These are phyloP conservation scores for Lachancea sp. DNA, from an alignment of 805 yeast genomes.

Conservation along the genomic window DNA sequence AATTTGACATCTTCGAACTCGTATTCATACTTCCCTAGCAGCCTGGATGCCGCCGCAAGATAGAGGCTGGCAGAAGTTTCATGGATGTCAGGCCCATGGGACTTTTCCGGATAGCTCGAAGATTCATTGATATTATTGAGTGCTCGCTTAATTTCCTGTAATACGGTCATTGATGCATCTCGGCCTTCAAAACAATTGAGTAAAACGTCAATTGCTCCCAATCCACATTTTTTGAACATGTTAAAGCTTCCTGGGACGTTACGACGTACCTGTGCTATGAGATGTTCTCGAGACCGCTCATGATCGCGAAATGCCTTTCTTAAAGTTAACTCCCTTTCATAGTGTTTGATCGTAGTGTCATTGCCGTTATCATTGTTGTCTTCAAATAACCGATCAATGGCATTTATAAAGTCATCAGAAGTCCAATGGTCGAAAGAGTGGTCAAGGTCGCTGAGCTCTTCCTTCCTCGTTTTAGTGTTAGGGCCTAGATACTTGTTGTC, in stretches of 20 bases:
- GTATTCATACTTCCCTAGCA: constrained; percentile 26
- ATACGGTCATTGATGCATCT: constrained; percentile 11
- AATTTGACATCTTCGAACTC: constrained; percentile 21
- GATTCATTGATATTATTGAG: constrained; percentile 6
- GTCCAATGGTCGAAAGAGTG: constrained; percentile 9
- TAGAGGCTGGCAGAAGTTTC: constrained; percentile 1
- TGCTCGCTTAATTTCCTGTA: constrained; percentile 12
- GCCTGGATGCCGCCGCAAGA: constrained; percentile 23
- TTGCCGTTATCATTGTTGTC: not conserved
- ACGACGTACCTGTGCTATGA: not conserved
- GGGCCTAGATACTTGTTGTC: not conserved
- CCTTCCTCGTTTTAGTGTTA: not conserved
- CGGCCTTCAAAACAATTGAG: constrained; percentile 20
- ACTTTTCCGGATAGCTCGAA: not conserved
- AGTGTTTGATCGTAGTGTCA: too few species aligned
- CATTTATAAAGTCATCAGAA: constrained; percentile 16
- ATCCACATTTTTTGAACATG: constrained; percentile 8
- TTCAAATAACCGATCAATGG: constrained; percentile 17
- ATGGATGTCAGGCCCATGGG: not conserved
- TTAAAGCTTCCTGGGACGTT: not conserved
- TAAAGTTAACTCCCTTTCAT: not conserved
- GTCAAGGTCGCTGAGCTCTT: constrained; percentile 4
- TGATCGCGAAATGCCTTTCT: not conserved
- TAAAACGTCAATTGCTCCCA: constrained; percentile 17
- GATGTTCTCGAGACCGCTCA: constrained; percentile 14